These are phyloP conservation scores for Vigna radiata DNA, from an alignment of 306 rosid genomes.

Conservation along the genomic window DNA sequence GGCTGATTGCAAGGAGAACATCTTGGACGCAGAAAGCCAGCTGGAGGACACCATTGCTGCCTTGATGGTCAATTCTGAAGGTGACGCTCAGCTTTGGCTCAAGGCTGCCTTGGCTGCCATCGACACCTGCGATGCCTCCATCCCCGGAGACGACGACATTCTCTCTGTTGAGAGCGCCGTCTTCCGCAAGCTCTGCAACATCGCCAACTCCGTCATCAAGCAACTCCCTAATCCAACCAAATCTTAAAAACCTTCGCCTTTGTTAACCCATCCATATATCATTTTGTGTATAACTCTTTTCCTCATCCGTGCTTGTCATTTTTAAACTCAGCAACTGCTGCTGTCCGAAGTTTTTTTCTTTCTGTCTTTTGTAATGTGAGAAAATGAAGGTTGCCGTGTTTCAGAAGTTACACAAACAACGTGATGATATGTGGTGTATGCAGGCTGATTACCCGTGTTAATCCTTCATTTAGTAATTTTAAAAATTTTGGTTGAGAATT, in stretches of 20 bases:
- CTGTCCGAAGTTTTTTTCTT: too few species aligned
- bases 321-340: too few species aligned
- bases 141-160: conserved; percentile 25
- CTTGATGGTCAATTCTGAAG: neutral
- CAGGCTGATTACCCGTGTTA: too few species aligned
- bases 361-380: too few species aligned
- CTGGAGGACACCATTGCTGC: conserved; percentile 42
- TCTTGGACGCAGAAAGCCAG: conserved; percentile 38
- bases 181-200: conserved; percentile 37
- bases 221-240: too few species aligned
- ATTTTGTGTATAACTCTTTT: neutral
- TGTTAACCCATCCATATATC: too few species aligned
- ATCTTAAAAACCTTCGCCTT: neutral
- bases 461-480: too few species aligned
- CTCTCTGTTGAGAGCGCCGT: neutral
- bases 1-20: conserved; percentile 42
- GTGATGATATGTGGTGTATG: too few species aligned
- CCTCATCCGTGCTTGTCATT: too few species aligned
- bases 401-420: too few species aligned
- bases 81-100: conserved; percentile 31
- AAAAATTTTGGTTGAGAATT: too few species aligned
- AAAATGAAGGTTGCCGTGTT: too few species aligned
- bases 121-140: conserved; percentile 32
- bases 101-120: conserved; percentile 45
- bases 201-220: conserved; percentile 19